Evolutionary conservation across 2,329 filamentous ascomycete species (phyloP).

Genomic region (Nemania serpens): DNA sequence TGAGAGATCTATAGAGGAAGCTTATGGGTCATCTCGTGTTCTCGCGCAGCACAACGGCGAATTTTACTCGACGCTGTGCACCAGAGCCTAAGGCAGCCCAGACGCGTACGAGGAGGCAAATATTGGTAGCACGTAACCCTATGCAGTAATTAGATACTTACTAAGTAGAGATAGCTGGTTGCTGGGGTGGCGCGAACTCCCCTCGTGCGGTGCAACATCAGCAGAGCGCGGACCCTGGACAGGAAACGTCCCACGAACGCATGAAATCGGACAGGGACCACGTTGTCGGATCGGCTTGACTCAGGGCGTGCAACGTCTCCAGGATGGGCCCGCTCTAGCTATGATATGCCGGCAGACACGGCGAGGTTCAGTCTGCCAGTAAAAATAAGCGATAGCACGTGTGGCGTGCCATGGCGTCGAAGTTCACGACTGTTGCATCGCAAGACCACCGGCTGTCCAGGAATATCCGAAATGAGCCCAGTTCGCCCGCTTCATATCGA

Average conservation of each 20-base stretch:
- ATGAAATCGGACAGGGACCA: constrained; percentile 25
- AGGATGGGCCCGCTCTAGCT: constrained; percentile 12
- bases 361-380: constrained; percentile 1
- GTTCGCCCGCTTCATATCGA: neutral
- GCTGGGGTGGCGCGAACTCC: constrained; percentile 22
- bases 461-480: constrained; percentile 4
- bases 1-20: neutral
- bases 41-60: constrained; percentile 12
- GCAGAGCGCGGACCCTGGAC: constrained; percentile 12
- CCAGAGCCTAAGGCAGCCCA: neutral
- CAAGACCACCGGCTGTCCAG: neutral
- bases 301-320: constrained; percentile 26
- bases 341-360: neutral
- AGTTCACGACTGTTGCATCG: neutral
- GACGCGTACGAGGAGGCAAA: constrained; percentile 1
- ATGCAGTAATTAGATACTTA: neutral
- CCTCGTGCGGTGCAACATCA: constrained; percentile 26
- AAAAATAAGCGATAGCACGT: constrained; percentile 4
- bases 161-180: no score
- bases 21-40: constrained; percentile 9
- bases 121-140: constrained; percentile 15
- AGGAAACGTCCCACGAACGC: constrained; percentile 25
- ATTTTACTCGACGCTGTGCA: constrained; percentile 15
- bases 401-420: constrained; percentile 9
- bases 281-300: constrained; percentile 25